A percentile compares a stretch with the other conserved stretches of the same genome.
Evolutionary conservation across 1,284 basidiomycete genomes (phyloP).

Genomic region (Puccinia novopanici): DNA sequence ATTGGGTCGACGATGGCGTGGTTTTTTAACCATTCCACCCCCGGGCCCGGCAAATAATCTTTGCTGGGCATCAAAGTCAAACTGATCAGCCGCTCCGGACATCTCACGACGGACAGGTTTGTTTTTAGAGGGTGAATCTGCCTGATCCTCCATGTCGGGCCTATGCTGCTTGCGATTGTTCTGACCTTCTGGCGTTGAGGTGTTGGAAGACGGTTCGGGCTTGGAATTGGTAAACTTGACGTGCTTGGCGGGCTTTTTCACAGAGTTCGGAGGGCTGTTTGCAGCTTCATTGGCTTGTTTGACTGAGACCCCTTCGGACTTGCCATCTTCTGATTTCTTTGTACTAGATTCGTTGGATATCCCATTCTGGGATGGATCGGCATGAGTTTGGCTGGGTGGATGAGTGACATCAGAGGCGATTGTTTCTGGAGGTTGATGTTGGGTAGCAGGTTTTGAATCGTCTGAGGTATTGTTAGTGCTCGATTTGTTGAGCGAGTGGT

Average conservation of each 20-base stretch:
- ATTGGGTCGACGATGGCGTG: not conserved
- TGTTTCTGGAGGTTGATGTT: not conserved
- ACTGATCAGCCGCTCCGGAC: slow-evolving; percentile 21
- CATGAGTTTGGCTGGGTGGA: not conserved
- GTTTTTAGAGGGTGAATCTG: not conserved
- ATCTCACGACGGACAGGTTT: slow-evolving; percentile 16
- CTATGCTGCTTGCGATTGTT: not conserved
- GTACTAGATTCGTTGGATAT: not conserved
- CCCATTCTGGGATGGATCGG: not conserved
- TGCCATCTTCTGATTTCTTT: not conserved
- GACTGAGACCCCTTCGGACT: not conserved
- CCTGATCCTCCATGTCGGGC: not conserved
- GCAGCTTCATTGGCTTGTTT: not conserved
- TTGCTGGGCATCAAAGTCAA: slow-evolving; percentile 26
- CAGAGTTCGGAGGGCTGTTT: not conserved
- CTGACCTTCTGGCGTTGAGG: not conserved
- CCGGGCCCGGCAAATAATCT: slow-evolving; percentile 5
- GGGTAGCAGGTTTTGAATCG: not conserved
- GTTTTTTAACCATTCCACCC: slow-evolving; percentile 9
- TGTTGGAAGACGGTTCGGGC: not conserved
- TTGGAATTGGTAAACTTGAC: slow-evolving; percentile 15
- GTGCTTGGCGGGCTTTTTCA: slow-evolving; percentile 11
- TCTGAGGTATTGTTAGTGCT: not conserved
- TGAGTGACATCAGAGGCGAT: too few relatives aligned
- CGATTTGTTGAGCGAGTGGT: not conserved